Evolutionary conservation across 2,329 filamentous ascomycete genomes (phyloP), one percentile per base, ranked within the genome.

Genomic region (Fusarium xyrophilum): DNA sequence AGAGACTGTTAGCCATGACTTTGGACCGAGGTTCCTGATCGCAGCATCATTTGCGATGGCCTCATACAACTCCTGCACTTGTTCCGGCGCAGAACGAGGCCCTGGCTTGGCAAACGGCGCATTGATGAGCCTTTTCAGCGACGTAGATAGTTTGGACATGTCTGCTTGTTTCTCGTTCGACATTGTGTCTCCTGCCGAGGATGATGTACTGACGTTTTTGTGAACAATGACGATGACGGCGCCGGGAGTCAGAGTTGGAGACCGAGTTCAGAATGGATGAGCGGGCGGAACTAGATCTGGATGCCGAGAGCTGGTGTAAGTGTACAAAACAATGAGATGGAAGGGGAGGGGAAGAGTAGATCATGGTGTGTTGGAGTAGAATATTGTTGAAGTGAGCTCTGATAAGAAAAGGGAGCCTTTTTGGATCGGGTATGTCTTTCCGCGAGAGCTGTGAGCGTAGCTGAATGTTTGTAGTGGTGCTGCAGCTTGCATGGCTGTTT

Each of bases 111-210:
- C 88, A 72, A 88, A 86, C 7, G 90, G 84, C 62, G 89, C 86
- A 73, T 91, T 91, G 80, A 94, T 90, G 67, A 94, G 86, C 47
- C 88, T 84, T 80, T 93, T 94, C 71, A 95, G 84, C 51, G 87
- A 80, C 2, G 86, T 82, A 3, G 91, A 91, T 23, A 95, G 84
- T 77, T 92, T 93, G 10, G 91, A 89, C 91, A 93, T 93, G 70
- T 74, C 79, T 60, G 42, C 44, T 30, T 48, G 36, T 30, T 66
- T 61, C 30, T 66, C 51, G 42, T 65, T 40, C 38, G 69, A 61
- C 72, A 74, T 74, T 50, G 6, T 25, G 25, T 25, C 25, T 25
- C 25, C 36, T 32, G 15, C 66, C 50, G 67, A 70, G 60, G 67
- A 58, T 50, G 67, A 58, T 50, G 28, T 30, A 35, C 6, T 33